Evolutionary conservation across 148 eudicot species (phyloP).

Genomic region (Persicaria tinctoria): DNA sequence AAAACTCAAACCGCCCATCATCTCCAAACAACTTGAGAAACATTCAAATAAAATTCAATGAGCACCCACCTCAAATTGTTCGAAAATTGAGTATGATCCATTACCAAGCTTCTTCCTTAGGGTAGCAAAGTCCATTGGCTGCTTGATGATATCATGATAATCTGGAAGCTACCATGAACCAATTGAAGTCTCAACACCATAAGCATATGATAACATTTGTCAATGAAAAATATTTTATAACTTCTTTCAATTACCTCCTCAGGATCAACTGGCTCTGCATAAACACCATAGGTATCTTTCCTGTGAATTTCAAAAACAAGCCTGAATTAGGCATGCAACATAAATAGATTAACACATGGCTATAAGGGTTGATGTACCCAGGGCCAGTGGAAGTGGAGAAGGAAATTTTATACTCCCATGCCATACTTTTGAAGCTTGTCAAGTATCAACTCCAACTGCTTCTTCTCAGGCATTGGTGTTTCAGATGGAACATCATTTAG

Average conservation of each 20-base stretch:
- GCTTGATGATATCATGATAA: constrained; percentile 71
- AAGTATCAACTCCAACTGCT: constrained; percentile 66
- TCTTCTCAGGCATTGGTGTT: constrained; percentile 64
- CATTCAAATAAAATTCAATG: not conserved
- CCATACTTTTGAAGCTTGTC: constrained; percentile 94
- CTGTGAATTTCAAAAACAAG: constrained; percentile 50
- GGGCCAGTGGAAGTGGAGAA: not conserved
- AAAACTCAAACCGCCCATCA: not conserved
- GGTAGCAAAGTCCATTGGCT: constrained; percentile 95
- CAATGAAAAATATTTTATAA: not conserved
- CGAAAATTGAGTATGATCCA: constrained; percentile 59
- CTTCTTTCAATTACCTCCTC: constrained; percentile 55
- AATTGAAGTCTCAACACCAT: constrained; percentile 11
- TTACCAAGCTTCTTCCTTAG: constrained; percentile 73
- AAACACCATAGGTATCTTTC: constrained; percentile 92
- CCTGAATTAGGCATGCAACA: constrained; percentile 10
- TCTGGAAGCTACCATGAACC: constrained; percentile 86
- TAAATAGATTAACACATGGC: not conserved
- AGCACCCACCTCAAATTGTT: constrained; percentile 77
- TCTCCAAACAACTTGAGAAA: not conserved
- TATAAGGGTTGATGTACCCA: not conserved
- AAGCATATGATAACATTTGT: not conserved
- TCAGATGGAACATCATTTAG: constrained; percentile 17
- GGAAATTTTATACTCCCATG: constrained; percentile 15
- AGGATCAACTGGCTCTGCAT: constrained; percentile 95